Conservation (phyloP, 2,329 filamentous ascomycete species). For the Shiraia sp. region DNA sequence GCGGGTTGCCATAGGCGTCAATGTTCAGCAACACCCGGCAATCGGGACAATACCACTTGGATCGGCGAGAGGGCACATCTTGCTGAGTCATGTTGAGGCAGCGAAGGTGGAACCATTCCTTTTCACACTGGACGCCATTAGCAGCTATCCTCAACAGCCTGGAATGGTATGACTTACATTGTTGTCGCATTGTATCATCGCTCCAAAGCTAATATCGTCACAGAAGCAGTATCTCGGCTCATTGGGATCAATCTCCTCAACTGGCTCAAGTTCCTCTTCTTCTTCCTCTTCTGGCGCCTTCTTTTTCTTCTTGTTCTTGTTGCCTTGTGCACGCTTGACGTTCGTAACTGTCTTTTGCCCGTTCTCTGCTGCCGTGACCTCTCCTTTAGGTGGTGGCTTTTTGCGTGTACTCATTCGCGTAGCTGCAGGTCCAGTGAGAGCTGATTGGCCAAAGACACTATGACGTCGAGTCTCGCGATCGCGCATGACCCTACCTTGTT, state of each 20-base stretch:
- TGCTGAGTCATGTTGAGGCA: slow-evolving; percentile 67
- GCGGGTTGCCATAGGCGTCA: slow-evolving; percentile 41
- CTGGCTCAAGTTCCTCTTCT: slow-evolving; percentile 30
- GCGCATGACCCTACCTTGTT: slow-evolving; percentile 37
- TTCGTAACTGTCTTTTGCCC: slow-evolving; percentile 69
- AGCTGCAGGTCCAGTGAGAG: slow-evolving; percentile 28
- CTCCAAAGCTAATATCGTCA: slow-evolving; percentile 77
- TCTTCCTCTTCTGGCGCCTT: too few relatives aligned
- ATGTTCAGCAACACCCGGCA: slow-evolving; percentile 52
- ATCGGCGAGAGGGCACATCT: slow-evolving; percentile 70
- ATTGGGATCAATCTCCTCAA: slow-evolving; percentile 67
- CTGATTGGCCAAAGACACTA: slow-evolving; percentile 51
- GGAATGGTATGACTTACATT: slow-evolving; percentile 51
- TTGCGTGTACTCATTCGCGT: slow-evolving; percentile 55
- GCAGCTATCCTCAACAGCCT: slow-evolving; percentile 5
- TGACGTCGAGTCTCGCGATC: slow-evolving; percentile 50
- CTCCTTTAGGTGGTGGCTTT: slow-evolving; percentile 74
- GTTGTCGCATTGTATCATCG: slow-evolving; percentile 84
- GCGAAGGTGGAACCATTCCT: slow-evolving; percentile 83
- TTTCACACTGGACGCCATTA: slow-evolving; percentile 64
- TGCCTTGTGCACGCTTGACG: slow-evolving; percentile 64
- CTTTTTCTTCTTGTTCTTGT: slow-evolving; percentile 55
- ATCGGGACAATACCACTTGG: slow-evolving; percentile 84
- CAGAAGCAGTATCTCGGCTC: slow-evolving; percentile 79
- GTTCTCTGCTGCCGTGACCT: slow-evolving; percentile 65